Evolutionary conservation across 441 rosid genomes (phyloP).

Genomic region (Kokia cookei): DNA sequence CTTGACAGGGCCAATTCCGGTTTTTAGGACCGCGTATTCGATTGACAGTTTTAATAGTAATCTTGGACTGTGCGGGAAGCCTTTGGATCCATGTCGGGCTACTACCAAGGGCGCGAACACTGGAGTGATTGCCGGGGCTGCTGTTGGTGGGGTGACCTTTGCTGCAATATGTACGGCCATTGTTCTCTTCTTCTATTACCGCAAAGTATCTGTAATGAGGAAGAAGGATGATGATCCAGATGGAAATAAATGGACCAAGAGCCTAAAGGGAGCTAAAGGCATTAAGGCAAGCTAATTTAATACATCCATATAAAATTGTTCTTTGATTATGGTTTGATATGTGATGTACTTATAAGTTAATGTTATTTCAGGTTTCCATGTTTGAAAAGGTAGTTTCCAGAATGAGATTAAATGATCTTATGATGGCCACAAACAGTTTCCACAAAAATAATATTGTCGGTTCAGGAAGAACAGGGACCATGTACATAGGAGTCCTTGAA

Average conservation of each 20-base stretch:
- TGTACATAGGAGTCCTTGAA: conserved; percentile 67
- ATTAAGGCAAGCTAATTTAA: conserved; percentile 44
- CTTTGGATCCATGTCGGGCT: conserved; percentile 34
- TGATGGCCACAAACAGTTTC: conserved; percentile 76
- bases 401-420: conserved; percentile 70
- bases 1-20: conserved; percentile 47
- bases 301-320: background rate
- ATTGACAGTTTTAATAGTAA: conserved; percentile 32
- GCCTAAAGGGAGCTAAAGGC: conserved; percentile 58
- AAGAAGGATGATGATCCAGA: conserved; percentile 83
- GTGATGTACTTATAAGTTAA: conserved; percentile 8
- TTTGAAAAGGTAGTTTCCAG: conserved; percentile 68
- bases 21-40: rapidly evolving
- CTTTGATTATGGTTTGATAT: background rate
- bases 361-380: conserved; percentile 59
- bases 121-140: conserved; percentile 58
- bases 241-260: conserved; percentile 86
- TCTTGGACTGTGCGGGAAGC: conserved; percentile 45
- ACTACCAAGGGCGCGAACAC: conserved; percentile 15
- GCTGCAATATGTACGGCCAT: conserved; percentile 56
- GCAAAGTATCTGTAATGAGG: conserved; percentile 39
- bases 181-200: conserved; percentile 51
- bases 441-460: conserved; percentile 65
- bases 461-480: conserved; percentile 73
- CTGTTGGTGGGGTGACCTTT: conserved; percentile 51